A percentile compares a stretch with the other conserved stretches of the same genome.
phyloP scores from a whole-genome alignment of 768 basidiomycete species.

The Suillus variegatus region DNA sequence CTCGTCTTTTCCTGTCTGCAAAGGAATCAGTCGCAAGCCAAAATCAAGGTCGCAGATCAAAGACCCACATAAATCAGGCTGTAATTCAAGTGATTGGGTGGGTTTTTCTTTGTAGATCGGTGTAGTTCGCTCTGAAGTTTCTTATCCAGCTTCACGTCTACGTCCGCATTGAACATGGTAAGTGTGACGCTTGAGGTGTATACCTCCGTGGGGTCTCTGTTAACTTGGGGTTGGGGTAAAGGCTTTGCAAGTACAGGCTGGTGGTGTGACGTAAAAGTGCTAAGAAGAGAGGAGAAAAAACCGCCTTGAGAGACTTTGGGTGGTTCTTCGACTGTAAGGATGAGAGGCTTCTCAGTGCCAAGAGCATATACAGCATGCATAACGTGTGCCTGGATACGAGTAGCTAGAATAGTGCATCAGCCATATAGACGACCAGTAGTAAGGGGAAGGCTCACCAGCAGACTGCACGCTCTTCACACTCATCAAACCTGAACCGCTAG shows the following conservation, averaged over 20 bases:
- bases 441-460: slow-evolving; percentile 47
- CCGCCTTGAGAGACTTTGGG: slow-evolving; percentile 34
- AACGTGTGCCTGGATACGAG: slow-evolving; percentile 81
- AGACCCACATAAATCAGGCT: slow-evolving; percentile 80
- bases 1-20: slow-evolving; percentile 78
- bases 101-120: slow-evolving; percentile 94
- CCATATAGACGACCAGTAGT: slow-evolving; percentile 5
- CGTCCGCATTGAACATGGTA: slow-evolving; percentile 37
- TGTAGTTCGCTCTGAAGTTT: slow-evolving; percentile 74
- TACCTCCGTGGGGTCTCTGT: slow-evolving; percentile 27
- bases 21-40: not conserved
- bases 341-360: slow-evolving; percentile 58
- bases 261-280: slow-evolving; percentile 23
- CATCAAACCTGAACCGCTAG: slow-evolving; percentile 67
- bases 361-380: slow-evolving; percentile 75
- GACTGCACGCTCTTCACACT: slow-evolving; percentile 61
- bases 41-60: slow-evolving; percentile 2
- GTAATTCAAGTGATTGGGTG: slow-evolving; percentile 72
- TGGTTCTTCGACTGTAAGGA: slow-evolving; percentile 30
- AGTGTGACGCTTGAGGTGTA: slow-evolving; percentile 29
- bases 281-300: slow-evolving; percentile 47
- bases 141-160: slow-evolving; percentile 63
- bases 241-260: not conserved
- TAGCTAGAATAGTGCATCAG: slow-evolving; percentile 40
- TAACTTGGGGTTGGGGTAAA: slow-evolving; percentile 13